Percentiles rank a stretch among this genome's conserved stretches.
Conservation (phyloP, 305 asterid species). For the Salvia sclarea region DNA sequence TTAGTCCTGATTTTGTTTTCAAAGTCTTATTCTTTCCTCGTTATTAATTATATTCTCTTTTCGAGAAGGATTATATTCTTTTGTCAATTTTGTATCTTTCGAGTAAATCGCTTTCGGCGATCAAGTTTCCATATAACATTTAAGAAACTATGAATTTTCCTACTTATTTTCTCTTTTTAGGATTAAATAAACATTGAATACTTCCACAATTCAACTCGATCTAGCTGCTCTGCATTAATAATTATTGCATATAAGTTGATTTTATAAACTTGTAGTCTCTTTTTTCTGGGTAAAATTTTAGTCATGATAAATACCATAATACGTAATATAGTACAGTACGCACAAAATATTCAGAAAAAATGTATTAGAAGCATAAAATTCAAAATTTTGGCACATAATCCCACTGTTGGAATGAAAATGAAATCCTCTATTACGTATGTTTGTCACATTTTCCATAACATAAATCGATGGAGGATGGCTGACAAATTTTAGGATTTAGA, state of each 20-base stretch:
- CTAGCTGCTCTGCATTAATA: neutral
- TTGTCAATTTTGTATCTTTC: neutral
- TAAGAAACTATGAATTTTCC: neutral
- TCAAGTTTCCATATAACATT: constrained; percentile 8
- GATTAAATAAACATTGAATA: neutral
- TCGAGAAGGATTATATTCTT: too few relatives aligned
- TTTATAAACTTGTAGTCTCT: neutral
- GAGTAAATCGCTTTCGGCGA: neutral
- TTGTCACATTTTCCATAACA: too few relatives aligned
- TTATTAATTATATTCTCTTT: too few relatives aligned
- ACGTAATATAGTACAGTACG: too few relatives aligned
- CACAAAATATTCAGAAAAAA: too few relatives aligned
- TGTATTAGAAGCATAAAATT: too few relatives aligned
- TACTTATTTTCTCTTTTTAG: neutral
- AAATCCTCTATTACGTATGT: too few relatives aligned
- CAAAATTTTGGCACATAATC: too few relatives aligned
- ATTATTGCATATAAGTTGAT: neutral
- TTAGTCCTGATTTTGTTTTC: neutral
- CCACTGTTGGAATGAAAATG: too few relatives aligned
- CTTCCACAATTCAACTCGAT: neutral
- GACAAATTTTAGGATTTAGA: too few relatives aligned
- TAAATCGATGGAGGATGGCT: too few relatives aligned
- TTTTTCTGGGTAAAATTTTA: neutral
- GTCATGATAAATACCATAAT: neutral
- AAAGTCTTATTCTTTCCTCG: neutral